Evolutionary conservation across 371 early-diverging fungal species (phyloP).

Genomic region (Sporodiniella umbellata): DNA sequence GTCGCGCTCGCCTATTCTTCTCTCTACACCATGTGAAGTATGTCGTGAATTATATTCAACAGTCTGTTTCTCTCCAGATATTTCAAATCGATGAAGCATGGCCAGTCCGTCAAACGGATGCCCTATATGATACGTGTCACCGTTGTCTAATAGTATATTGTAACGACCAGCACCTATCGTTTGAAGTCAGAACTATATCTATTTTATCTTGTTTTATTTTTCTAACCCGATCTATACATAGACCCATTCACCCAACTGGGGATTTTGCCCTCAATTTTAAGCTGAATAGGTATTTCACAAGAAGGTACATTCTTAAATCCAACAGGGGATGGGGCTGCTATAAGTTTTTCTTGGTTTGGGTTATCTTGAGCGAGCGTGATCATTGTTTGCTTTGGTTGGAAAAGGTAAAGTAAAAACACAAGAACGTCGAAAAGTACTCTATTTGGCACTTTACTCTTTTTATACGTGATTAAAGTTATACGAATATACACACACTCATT

Average conservation of each 20-base stretch:
- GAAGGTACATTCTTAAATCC: slow-evolving; percentile 54
- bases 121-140: slow-evolving; percentile 51
- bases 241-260: slow-evolving; percentile 61
- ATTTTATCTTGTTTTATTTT: neutral
- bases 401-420: neutral
- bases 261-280: slow-evolving; percentile 47
- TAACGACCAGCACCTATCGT: slow-evolving; percentile 47
- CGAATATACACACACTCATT: no score
- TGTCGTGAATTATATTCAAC: slow-evolving; percentile 40
- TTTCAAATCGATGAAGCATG: slow-evolving; percentile 50
- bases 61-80: slow-evolving; percentile 26
- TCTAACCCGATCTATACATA: slow-evolving; percentile 52
- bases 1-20: slow-evolving; percentile 32
- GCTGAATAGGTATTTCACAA: slow-evolving; percentile 27
- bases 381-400: slow-evolving; percentile 20
- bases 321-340: slow-evolving; percentile 41
- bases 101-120: slow-evolving; percentile 67
- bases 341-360: slow-evolving; percentile 14
- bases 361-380: slow-evolving; percentile 33
- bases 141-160: slow-evolving; percentile 38
- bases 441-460: slow-evolving; percentile 7
- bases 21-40: slow-evolving; percentile 43
- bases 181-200: neutral
- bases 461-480: no score
- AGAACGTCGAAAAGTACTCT: neutral